Conservation (phyloP, 1,139 yeast genomes). For the Spathaspora sp. region DNA sequence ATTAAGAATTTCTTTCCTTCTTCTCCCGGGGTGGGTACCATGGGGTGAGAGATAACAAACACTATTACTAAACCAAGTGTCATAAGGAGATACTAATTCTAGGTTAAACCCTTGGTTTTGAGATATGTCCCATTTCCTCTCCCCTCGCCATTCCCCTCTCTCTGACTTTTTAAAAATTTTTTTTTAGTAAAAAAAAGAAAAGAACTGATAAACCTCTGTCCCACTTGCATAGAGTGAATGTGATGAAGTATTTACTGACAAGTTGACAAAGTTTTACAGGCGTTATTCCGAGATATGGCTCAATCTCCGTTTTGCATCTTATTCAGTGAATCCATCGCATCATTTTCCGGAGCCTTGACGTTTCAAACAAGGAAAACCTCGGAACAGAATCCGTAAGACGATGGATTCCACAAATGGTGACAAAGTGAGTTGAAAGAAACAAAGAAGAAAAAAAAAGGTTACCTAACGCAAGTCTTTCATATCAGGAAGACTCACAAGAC, state of each 20-base stretch:
- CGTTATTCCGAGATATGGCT: not conserved
- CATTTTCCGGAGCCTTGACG: not conserved
- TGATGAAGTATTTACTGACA: too few relatives aligned
- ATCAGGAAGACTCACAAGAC: conserved; percentile 8
- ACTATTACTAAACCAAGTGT: too few relatives aligned
- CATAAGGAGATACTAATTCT: too few relatives aligned
- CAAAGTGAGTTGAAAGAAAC: not conserved
- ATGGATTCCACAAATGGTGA: not conserved
- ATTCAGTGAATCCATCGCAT: not conserved
- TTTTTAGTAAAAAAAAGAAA: not conserved
- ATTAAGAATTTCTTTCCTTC: conserved; percentile 3
- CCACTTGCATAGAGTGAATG: not conserved
- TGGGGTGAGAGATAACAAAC: too few relatives aligned
- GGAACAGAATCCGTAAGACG: not conserved
- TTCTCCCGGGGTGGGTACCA: not conserved
- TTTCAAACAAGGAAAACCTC: conserved; percentile 6
- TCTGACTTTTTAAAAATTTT: not conserved
- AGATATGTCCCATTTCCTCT: not conserved
- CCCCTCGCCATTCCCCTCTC: conserved; percentile 1
- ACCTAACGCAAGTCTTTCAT: not conserved
- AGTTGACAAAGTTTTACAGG: too few relatives aligned
- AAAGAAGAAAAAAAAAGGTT: not conserved
- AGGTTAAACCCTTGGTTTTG: not conserved
- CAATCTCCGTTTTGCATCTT: not conserved
- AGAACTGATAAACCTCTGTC: not conserved